phyloP scores from a whole-genome alignment of 176 grass and related monocot species.

The Zoysia pacifica region DNA sequence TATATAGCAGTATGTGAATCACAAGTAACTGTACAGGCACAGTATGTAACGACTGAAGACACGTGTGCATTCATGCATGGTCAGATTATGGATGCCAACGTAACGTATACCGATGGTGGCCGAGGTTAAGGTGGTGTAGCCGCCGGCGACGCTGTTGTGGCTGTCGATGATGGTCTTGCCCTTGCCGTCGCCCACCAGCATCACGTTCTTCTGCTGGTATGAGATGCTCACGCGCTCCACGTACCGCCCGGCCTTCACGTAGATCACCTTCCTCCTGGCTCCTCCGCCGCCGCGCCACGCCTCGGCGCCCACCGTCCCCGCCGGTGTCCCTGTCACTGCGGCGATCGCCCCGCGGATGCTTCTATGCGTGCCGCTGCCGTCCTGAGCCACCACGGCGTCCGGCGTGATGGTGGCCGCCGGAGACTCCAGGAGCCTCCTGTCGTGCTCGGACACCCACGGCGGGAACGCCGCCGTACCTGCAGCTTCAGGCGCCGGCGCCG shows the following conservation, averaged over 20 bases:
- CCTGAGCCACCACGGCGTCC: slow-evolving; percentile 77
- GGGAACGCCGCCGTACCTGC: slow-evolving; percentile 32
- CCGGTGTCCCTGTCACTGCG: slow-evolving; percentile 30
- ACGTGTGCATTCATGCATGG: background rate
- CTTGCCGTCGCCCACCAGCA: slow-evolving; percentile 85
- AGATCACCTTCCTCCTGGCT: slow-evolving; percentile 57
- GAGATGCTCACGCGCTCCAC: slow-evolving; percentile 63
- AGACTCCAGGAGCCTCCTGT: slow-evolving; percentile 58
- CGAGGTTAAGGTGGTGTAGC: slow-evolving; percentile 60
- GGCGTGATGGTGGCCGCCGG: slow-evolving; percentile 32
- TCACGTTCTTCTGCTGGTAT: slow-evolving; percentile 57
- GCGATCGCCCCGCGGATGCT: slow-evolving; percentile 76
- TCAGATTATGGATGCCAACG: background rate
- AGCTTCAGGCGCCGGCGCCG: background rate
- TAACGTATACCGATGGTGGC: slow-evolving; percentile 69
- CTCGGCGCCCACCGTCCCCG: background rate
- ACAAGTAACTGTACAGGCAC: too few species aligned
- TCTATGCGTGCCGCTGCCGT: slow-evolving; percentile 74
- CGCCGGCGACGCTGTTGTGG: slow-evolving; percentile 45
- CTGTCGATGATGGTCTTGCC: slow-evolving; percentile 74
- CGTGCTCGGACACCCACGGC: slow-evolving; percentile 49
- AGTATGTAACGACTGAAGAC: too few species aligned
- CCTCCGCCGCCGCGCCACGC: slow-evolving; percentile 13
- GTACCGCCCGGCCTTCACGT: slow-evolving; percentile 81
- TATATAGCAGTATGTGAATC: background rate